Percentiles rank a stretch among this genome's conserved stretches.
Conservation (phyloP, 2,329 filamentous ascomycete species). For the Hymenoscyphus albidus region DNA sequence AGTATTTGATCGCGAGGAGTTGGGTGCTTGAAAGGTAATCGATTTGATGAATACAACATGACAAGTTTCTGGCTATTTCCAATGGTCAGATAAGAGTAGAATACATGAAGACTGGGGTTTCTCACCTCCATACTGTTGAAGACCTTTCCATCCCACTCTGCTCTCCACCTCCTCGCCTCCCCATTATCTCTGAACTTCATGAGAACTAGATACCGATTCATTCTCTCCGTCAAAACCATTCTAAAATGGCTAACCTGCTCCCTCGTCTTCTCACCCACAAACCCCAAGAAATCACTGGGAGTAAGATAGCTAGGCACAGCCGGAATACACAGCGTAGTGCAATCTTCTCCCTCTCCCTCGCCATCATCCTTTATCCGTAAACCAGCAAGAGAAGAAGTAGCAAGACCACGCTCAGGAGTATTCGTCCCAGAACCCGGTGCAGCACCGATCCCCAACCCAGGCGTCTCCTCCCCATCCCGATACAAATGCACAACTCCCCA, state of each 20-base stretch:
- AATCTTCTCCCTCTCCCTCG: slow-evolving; percentile 46
- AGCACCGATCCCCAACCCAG: slow-evolving; percentile 49
- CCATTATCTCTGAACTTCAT: slow-evolving; percentile 83
- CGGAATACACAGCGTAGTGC: slow-evolving; percentile 86
- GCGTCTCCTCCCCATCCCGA: slow-evolving; percentile 73
- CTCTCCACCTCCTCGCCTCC: slow-evolving; percentile 74
- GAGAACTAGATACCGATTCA: slow-evolving; percentile 91
- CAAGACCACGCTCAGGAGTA: slow-evolving; percentile 13
- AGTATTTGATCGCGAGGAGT: slow-evolving; percentile 27
- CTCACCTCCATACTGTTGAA: slow-evolving; percentile 87
- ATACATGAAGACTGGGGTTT: not conserved
- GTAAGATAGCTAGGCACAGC: slow-evolving; percentile 94
- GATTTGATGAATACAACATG: slow-evolving; percentile 93
- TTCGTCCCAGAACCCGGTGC: slow-evolving; percentile 14
- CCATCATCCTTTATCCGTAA: slow-evolving; percentile 36
- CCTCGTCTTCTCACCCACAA: slow-evolving; percentile 82
- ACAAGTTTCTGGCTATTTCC: slow-evolving; percentile 74
- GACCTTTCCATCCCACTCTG: slow-evolving; percentile 84
- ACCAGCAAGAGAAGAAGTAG: slow-evolving; percentile 29
- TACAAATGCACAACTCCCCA: slow-evolving; percentile 96
- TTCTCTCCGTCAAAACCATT: slow-evolving; percentile 83
- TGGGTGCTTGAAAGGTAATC: slow-evolving; percentile 67
- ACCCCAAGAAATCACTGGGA: slow-evolving; percentile 84
- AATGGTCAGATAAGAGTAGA: not conserved
- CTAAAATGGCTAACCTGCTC: slow-evolving; percentile 88